phyloP scores from a whole-genome alignment of 768 basidiomycete genomes.

The Serpula lacrymans region DNA sequence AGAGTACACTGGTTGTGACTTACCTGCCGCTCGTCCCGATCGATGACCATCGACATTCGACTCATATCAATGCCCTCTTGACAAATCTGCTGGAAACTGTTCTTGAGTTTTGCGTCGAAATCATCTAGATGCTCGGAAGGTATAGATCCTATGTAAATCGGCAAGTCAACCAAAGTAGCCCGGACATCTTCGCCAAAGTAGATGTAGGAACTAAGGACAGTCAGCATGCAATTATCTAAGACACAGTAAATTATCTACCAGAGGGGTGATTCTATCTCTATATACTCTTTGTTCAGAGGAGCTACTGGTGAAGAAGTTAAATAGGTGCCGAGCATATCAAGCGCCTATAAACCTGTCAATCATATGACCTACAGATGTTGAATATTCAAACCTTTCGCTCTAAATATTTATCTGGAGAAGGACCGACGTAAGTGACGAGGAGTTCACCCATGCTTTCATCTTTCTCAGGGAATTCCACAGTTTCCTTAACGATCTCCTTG shows the following conservation, averaged over 20 bases:
- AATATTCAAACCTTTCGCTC: slow-evolving; percentile 55
- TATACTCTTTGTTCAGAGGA: slow-evolving; percentile 84
- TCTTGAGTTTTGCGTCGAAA: slow-evolving; percentile 66
- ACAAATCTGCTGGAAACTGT: slow-evolving; percentile 66
- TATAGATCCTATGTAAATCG: slow-evolving; percentile 79
- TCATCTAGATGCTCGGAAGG: slow-evolving; percentile 74
- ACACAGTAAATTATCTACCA: slow-evolving; percentile 49
- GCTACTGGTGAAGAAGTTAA: slow-evolving; percentile 82
- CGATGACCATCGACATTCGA: slow-evolving; percentile 82
- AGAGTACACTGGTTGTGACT: slow-evolving; percentile 7
- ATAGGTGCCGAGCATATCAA: slow-evolving; percentile 85
- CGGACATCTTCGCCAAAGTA: slow-evolving; percentile 78
- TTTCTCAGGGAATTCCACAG: slow-evolving; percentile 92
- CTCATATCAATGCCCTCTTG: slow-evolving; percentile 84
- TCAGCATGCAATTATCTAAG: background rate
- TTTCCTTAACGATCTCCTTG: slow-evolving; percentile 49
- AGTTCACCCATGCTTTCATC: slow-evolving; percentile 95
- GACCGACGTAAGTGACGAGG: slow-evolving; percentile 72
- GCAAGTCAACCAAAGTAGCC: slow-evolving; percentile 67
- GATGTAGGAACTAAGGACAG: slow-evolving; percentile 66
- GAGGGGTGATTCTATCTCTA: slow-evolving; percentile 86
- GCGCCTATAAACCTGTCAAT: slow-evolving; percentile 46
- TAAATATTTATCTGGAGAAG: slow-evolving; percentile 65
- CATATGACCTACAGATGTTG: background rate
- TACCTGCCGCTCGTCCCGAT: slow-evolving; percentile 86